Evolutionary conservation across 73 alveolate species (phyloP), one percentile per base, ranked within the genome.

Genomic region (Durusdinium trenchii): DNA sequence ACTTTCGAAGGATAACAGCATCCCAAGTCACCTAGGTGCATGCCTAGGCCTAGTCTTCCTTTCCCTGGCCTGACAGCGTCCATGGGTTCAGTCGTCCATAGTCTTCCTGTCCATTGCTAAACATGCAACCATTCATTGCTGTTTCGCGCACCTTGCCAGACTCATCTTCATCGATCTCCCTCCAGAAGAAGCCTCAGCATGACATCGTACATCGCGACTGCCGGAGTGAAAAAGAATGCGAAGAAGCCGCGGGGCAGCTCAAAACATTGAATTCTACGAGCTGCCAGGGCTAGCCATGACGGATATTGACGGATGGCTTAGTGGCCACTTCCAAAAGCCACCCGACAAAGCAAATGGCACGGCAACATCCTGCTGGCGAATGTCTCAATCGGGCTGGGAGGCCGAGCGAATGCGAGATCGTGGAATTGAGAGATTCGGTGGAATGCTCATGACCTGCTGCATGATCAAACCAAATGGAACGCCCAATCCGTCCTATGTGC

Each of bases 101-200:
- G 64, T 12, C 20, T 73, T 35, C 48, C 10, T 35, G 28, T 73
- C 30, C 84, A 35, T 36, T 35, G 20, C 3, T 35, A 6, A 36
- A 28, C 51, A 73, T 9, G 48, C 20, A 9, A 6, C 84, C 3
- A 42, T 35, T 16, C 6, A 35, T n/a, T 35, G 18, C 52, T 2
- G 48, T 7, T 42, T 9, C 45, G 75, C 28, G 7, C 32, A 86
- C 96, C 96, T 89, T 89, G 71, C 96, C 96, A 23, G 96, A 89
- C 35, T 69, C 86, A 20, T 89, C 96, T 48, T 61, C 96, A 51
- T 89, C 96, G n/a, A 89, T 89, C 96, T 89, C 96, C 42, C 47
- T 61, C 96, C 96, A 89, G 60, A 89, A 89, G 96, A 62, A 89
- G 52, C 96, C 96, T 89, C 62, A 2, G 81, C 51, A 50, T 14